Base-by-base conservation (phyloP, 2,329 filamentous ascomycete species). In the Aureobasidium sp. region DNA sequence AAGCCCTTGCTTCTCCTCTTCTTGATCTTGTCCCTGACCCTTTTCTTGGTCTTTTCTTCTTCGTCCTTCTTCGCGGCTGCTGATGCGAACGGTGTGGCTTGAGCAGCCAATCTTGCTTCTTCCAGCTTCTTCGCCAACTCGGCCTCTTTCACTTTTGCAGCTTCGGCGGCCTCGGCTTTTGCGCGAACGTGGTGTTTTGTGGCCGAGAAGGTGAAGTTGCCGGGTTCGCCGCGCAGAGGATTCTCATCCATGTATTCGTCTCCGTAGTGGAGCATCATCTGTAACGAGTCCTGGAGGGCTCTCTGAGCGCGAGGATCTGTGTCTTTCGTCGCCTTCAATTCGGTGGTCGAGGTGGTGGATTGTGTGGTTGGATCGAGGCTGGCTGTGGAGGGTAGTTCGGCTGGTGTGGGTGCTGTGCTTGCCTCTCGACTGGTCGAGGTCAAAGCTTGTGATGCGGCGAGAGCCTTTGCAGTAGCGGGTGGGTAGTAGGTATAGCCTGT, bases 221-320 rank as follows among this genome's bases (percentile, higher is more conserved):
- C 85, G 0, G 85, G 85, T 68, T 87, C 85, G 52, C 85, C 85
- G 8, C 81, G 75, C 15, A 87, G 72, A 0, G 85, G 83, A 63
- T 81, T 85, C 67, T 86, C 84, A 69, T 87, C 85, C 75, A 83
- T 83, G 72, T 79, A 87, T 65, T 87, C 84, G 65, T 84, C 79
- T 15, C 79, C 81, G 68, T 82, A 85, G 8, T 74, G 73, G 14
- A 81, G 73, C 31, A 69, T 66, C 60, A 70, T 66, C 7, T 64
- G 53, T 3, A 74, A 57, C 17, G 67, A 69, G 37, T 71, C 65
- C 27, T 80, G 78, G 37, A 85, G 75, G 39, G 70, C 72, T 58
- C 84, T 77, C 9, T 81, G 80, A 22, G 63, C 60, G 19, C 62
- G 62, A 9, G 62, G 61, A 42, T 67, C 62, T 35, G 40, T 5